phyloP scores from a whole-genome alignment of 495 filamentous ascomycete genomes.

The Aspergillus olivimuriae region DNA sequence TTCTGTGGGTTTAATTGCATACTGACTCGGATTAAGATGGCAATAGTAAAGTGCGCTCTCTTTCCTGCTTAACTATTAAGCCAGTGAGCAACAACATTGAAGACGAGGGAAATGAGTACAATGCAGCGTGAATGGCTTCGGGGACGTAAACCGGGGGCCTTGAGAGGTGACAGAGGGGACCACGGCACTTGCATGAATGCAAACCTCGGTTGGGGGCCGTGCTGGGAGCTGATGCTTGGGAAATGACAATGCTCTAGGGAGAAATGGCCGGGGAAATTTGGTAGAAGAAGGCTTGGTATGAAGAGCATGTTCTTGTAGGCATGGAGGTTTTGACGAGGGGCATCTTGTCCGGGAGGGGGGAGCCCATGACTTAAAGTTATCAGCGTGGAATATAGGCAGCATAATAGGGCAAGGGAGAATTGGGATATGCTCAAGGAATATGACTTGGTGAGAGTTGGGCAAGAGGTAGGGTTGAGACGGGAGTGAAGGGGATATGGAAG shows the following conservation, averaged over 20 bases:
- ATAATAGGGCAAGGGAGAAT: slow-evolving; percentile 1
- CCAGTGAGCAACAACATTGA: too few species aligned
- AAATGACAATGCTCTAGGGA: slow-evolving; percentile 9
- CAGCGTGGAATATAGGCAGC: slow-evolving; percentile 7
- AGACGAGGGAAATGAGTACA: too few species aligned
- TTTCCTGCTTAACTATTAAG: too few species aligned
- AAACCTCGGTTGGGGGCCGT: slow-evolving; percentile 15
- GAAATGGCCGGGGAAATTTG: slow-evolving; percentile 3
- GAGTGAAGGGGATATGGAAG: not conserved
- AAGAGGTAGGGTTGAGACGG: slow-evolving; percentile 1
- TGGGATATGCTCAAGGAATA: not conserved
- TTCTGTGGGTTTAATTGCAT: too few species aligned
- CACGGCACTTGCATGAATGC: slow-evolving; percentile 9
- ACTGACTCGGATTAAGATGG: too few species aligned
- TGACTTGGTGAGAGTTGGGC: not conserved
- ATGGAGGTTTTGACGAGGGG: not conserved
- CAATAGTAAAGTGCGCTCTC: too few species aligned
- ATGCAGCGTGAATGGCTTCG: not conserved
- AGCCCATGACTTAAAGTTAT: slow-evolving; percentile 11
- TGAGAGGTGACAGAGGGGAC: not conserved
- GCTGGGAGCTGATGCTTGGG: slow-evolving; percentile 16
- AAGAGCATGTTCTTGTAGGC: not conserved
- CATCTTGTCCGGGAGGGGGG: slow-evolving; percentile 2
- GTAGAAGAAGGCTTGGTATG: slow-evolving; percentile 1
- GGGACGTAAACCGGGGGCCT: not conserved